These are phyloP conservation scores for Euphorbia tirucalli DNA, from an alignment of 345 rosid species.

Conservation along the genomic window DNA sequence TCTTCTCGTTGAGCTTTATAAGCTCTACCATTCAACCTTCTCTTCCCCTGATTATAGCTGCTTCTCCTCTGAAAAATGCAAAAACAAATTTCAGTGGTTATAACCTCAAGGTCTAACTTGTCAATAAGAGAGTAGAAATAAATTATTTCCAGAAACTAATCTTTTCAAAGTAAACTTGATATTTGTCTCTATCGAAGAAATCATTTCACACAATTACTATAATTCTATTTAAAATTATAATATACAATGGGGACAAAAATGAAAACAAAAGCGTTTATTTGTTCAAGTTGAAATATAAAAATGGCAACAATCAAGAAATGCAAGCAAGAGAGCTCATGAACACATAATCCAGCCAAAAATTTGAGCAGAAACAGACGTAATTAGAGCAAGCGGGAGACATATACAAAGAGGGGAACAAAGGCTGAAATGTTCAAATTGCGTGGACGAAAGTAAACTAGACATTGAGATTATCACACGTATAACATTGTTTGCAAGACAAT, in stretches of 20 bases:
- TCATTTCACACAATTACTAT: background rate
- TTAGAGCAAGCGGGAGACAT: background rate
- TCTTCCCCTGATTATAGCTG: constrained; percentile 55
- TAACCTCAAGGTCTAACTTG: background rate
- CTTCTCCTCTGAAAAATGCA: constrained; percentile 51
- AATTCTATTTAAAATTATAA: background rate
- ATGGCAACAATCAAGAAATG: background rate
- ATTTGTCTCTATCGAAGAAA: background rate
- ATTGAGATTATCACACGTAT: background rate
- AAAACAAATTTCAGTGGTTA: constrained; percentile 10
- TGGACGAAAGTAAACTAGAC: background rate
- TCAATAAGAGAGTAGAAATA: background rate
- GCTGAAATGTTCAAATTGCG: background rate
- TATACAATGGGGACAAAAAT: background rate
- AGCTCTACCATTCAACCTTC: constrained; percentile 56
- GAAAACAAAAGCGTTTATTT: background rate
- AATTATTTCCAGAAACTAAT: background rate
- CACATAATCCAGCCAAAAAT: background rate
- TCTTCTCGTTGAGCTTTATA: constrained; percentile 66
- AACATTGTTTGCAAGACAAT: background rate
- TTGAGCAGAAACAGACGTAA: background rate
- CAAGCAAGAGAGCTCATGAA: background rate
- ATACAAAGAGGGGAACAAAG: background rate
- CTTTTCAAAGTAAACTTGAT: background rate
- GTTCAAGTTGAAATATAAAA: background rate